Base-by-base conservation (phyloP, 768 basidiomycete species). In the Xerocomellus chrysenteron region DNA sequence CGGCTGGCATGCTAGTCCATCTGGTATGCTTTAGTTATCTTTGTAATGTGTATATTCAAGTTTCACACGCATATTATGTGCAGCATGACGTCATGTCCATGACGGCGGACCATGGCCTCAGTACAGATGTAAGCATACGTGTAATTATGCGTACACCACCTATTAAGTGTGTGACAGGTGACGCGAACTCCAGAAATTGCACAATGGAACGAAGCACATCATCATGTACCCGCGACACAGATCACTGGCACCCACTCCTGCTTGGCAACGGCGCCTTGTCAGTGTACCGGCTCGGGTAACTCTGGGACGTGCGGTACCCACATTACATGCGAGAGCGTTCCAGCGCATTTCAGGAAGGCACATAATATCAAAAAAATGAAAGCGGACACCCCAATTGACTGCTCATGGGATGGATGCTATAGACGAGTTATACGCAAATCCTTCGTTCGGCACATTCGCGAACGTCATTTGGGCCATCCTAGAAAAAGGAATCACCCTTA, bases 381-480 rank as follows among this genome's bases (percentile, higher is more conserved):
- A 1, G 2, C 0, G 37, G n/a, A 2, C 3, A 2, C 39, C 17
- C 17, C 1, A 11, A 4, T 44, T 8, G 0, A 1, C 1, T 61
- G 59, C 9, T 0, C 1, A 0, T 61, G 59, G 59, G 0, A 5
- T 0, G 45, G 30, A 1, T 57, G 54, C 24, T 2, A 0, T 2
- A 16, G 17, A 21, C 0, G 0, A 1, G 0, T 13, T 13, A 2
- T 0, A 4, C 35, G 24, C 8, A 53, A 62, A n/a, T 53, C 43
- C 16, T 40, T 57, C 14, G 11, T 1, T 4, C 60, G 60, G 0
- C 60, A 62, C 4, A 7, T 50, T 2, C 3, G 7, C 0, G 60
- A 57, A 0, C 0, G 0, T 0, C 60, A 62, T 3, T 11, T 57
- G 5, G 44, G 21, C 0, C 55, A 57, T 24, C 41, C 5, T 3